phyloP scores from a whole-genome alignment of 257 asterid species.

The Capsicum pubescens region DNA sequence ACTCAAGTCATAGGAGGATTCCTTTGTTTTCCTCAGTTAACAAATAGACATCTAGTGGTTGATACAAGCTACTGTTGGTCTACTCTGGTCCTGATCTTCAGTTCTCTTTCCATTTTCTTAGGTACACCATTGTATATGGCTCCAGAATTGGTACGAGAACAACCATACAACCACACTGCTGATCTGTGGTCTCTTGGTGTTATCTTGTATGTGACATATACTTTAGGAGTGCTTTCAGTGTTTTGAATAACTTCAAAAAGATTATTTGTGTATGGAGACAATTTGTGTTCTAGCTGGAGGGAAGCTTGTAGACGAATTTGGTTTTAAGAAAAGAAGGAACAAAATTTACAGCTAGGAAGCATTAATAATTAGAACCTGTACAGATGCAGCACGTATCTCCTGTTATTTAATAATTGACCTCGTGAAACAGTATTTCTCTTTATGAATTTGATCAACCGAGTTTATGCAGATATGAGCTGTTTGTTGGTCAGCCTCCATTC shows the following conservation, averaged over 20 bases:
- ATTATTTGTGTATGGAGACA: constrained; percentile 4
- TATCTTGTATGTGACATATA: constrained; percentile 69
- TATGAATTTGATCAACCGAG: constrained; percentile 4
- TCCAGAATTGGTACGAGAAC: constrained; percentile 98
- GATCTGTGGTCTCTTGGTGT: constrained; percentile 99
- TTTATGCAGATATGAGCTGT: constrained; percentile 85
- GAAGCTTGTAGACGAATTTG: constrained; percentile 1
- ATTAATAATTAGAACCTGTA: constrained; percentile 2
- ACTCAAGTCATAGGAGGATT: not conserved
- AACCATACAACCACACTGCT: constrained; percentile 99
- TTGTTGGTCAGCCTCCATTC: constrained; percentile 99
- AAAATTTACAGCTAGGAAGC: not conserved
- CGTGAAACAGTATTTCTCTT: constrained; percentile 17
- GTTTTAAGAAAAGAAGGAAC: not conserved
- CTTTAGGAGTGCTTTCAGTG: constrained; percentile 21
- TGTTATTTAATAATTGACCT: not conserved
- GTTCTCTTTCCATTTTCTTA: constrained; percentile 40
- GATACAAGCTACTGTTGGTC: constrained; percentile 32
- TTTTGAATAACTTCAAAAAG: constrained; percentile 2
- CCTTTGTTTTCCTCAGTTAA: constrained; percentile 17
- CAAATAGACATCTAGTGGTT: constrained; percentile 21
- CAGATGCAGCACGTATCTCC: not conserved
- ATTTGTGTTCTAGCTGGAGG: not conserved
- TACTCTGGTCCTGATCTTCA: constrained; percentile 31
- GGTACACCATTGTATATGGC: constrained; percentile 99